Evolutionary conservation across 2,329 filamentous ascomycete species (phyloP), one percentile per base, ranked within the genome.

Genomic region (Lasiodiplodia hormozganensis): DNA sequence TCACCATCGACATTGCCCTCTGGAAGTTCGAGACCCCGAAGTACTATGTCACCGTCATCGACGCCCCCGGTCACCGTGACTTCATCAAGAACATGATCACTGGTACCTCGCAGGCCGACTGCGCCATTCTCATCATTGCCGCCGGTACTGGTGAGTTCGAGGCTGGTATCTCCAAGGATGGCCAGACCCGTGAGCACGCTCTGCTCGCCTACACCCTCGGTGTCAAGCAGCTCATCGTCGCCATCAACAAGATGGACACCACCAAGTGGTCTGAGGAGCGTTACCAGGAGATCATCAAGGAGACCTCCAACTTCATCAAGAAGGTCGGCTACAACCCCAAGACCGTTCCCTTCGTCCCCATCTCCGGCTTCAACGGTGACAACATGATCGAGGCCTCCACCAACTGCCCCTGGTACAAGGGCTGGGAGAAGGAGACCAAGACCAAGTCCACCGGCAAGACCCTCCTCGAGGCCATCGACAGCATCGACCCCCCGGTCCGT

Each of bases 81-180:
- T 99, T 98, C 90, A 98, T 99, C 93, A 99, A 99, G 95, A 99
- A 98, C 94, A 99, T 99, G 96, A 99, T 99, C 86, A 98, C 96
- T 92, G 96, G 96, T 94, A 98, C 96, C 83, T 99, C 96, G 85
- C 96, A 98, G 92, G 96, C 96, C 80, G 96, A 99, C 84, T 98
- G 96, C 88, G 96, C 96, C 82, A 93, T 99, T 85, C 94, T 99
- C 89, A 98, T 99, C 88, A 99, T 99, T 87, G 96, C 95, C 80
- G 94, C 96, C 82, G 96, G 96, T 89, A 97, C 94, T 93, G 96
- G 96, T 97, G 96, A 99, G 91, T 99, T 99, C 91, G 96, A 99
- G 91, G 96, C 96, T 92, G 96, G 96, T 98, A 99, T 99, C 92
- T 98, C 96, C 91, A 99, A 99, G 93, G 96, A 98, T 93, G 96